Conservation (phyloP, 1,284 basidiomycete genomes). For the Schizophyllum amplum region DNA sequence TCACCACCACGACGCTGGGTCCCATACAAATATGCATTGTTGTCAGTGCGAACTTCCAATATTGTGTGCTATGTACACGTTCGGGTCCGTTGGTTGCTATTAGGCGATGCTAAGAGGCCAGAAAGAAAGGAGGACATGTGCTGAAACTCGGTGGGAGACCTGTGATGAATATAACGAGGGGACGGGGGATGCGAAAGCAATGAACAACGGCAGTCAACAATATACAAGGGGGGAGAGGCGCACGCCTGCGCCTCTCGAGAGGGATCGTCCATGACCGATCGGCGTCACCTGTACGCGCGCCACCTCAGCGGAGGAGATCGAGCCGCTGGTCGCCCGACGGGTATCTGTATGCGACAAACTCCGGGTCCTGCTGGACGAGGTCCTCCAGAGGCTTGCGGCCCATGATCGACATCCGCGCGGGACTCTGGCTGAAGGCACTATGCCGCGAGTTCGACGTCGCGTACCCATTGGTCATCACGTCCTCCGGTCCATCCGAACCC, state of each 20-base stretch:
- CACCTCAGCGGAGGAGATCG: conserved; percentile 44
- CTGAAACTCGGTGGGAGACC: not conserved
- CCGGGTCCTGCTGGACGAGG: conserved; percentile 69
- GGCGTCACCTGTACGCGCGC: not conserved
- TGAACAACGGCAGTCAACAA: not conserved
- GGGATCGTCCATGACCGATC: not conserved
- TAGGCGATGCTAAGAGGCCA: not conserved
- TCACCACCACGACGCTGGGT: not conserved
- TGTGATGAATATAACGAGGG: not conserved
- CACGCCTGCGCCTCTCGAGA: not conserved
- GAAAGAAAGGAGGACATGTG: not conserved
- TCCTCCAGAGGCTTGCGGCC: conserved; percentile 65
- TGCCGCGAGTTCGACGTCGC: conserved; percentile 36
- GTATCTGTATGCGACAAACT: conserved; percentile 79
- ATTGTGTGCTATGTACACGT: not conserved
- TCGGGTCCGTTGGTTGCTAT: not conserved
- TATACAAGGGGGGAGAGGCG: not conserved
- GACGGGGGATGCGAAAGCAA: not conserved
- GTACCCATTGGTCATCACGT: conserved; percentile 30
- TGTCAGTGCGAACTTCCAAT: not conserved
- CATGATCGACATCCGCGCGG: conserved; percentile 46
- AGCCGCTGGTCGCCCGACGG: conserved; percentile 62
- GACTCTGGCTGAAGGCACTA: conserved; percentile 27
- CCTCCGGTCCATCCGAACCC: conserved; percentile 39
- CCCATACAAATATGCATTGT: not conserved